phyloP scores from a whole-genome alignment of 2,329 filamentous ascomycete genomes.

The Stemphylium beticola region DNA sequence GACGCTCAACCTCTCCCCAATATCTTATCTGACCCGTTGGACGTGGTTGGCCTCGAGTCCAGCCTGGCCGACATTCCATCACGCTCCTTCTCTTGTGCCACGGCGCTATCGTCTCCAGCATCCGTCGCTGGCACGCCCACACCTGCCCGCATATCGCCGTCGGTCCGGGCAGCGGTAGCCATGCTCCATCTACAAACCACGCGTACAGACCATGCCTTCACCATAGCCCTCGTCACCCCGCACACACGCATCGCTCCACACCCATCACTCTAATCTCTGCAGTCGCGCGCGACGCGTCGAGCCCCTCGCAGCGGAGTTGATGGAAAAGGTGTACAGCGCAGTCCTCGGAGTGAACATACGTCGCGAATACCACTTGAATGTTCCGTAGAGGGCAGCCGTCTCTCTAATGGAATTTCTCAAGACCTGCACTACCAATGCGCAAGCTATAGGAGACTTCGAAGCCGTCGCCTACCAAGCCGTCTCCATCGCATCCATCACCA shows the following conservation, averaged over 20 bases:
- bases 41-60: background rate
- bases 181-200: slow-evolving; percentile 34
- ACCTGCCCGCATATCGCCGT: slow-evolving; percentile 13
- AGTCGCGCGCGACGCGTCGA: slow-evolving; percentile 22
- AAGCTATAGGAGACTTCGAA: slow-evolving; percentile 49
- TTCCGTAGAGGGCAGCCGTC: slow-evolving; percentile 44
- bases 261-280: slow-evolving; percentile 13
- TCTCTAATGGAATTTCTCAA: slow-evolving; percentile 51
- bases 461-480: slow-evolving; percentile 47
- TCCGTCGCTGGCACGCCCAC: background rate
- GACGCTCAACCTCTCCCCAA: background rate
- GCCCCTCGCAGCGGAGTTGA: slow-evolving; percentile 40
- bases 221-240: slow-evolving; percentile 19
- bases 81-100: background rate
- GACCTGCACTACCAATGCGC: slow-evolving; percentile 47
- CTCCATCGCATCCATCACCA: slow-evolving; percentile 34
- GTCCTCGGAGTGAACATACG: slow-evolving; percentile 41
- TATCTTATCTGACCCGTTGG: background rate
- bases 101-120: background rate
- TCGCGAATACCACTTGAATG: slow-evolving; percentile 47
- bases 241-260: background rate
- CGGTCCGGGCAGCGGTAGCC: slow-evolving; percentile 32
- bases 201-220: slow-evolving; percentile 33
- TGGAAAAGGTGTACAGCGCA: slow-evolving; percentile 45
- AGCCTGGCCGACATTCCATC: background rate